Evolutionary conservation across 805 yeast genomes (phyloP).

Genomic region (Ogataea siamensis): DNA sequence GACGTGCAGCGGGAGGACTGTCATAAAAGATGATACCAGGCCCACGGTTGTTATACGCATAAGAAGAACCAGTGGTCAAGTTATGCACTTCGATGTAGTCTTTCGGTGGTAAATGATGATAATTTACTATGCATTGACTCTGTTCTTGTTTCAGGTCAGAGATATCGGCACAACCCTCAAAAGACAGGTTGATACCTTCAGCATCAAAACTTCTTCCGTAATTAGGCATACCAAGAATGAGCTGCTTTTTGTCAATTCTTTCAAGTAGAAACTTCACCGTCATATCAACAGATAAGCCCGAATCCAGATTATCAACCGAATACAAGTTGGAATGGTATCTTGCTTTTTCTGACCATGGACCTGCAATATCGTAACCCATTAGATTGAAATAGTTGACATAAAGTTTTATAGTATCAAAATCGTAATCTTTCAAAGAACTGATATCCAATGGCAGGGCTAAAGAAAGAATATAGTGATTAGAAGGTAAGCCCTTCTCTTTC

Average conservation of each 20-base stretch:
- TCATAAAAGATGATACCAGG: conserved; percentile 63
- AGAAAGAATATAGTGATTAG: conserved; percentile 47
- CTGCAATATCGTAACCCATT: conserved; percentile 89
- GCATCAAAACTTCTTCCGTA: conserved; percentile 55
- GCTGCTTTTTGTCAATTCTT: conserved; percentile 34
- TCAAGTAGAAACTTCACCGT: conserved; percentile 38
- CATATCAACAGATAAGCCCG: conserved; percentile 42
- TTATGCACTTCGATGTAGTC: conserved; percentile 50
- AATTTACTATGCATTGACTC: conserved; percentile 25
- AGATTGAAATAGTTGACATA: conserved; percentile 72
- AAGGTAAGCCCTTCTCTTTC: conserved; percentile 10
- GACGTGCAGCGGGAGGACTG: conserved; percentile 46
- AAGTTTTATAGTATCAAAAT: conserved; percentile 53
- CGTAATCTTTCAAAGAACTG: conserved; percentile 42
- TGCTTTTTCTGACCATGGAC: conserved; percentile 64
- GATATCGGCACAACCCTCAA: conserved; percentile 24
- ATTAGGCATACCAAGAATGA: conserved; percentile 82
- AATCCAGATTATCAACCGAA: conserved; percentile 19
- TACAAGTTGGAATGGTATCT: conserved; percentile 73
- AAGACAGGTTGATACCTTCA: conserved; percentile 12
- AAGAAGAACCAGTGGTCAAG: conserved; percentile 49
- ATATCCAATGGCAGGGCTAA: conserved; percentile 75
- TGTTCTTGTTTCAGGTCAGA: conserved; percentile 9
- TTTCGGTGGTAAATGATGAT: conserved; percentile 24
- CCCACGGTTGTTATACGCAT: conserved; percentile 40